A percentile compares a stretch with the other conserved stretches of the same genome.
phyloP scores from a whole-genome alignment of 768 basidiomycete genomes.

The Clavaria fumosa region DNA sequence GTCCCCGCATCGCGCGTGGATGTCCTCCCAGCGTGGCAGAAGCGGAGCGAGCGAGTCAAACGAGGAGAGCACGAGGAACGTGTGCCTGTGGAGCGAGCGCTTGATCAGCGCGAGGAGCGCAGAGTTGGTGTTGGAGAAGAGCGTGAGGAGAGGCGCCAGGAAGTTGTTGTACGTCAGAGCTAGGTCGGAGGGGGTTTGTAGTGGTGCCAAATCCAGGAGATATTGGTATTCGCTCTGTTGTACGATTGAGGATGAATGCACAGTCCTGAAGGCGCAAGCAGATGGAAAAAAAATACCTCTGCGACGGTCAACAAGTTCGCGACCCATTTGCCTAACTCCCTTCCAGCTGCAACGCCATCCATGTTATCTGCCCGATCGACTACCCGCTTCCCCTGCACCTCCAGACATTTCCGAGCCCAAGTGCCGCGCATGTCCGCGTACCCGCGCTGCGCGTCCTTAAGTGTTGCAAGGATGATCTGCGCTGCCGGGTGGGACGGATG shows the following conservation, averaged over 20 bases:
- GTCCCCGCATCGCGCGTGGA: slow-evolving; percentile 36
- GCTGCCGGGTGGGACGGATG: slow-evolving; percentile 77
- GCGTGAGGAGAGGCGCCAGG: slow-evolving; percentile 43
- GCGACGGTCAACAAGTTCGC: slow-evolving; percentile 47
- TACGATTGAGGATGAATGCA: neutral
- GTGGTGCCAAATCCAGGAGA: slow-evolving; percentile 44
- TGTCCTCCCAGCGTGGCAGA: slow-evolving; percentile 52
- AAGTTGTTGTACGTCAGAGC: slow-evolving; percentile 46
- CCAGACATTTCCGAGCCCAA: slow-evolving; percentile 64
- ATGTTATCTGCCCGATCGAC: slow-evolving; percentile 57
- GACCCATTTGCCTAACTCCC: slow-evolving; percentile 61
- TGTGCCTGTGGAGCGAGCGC: slow-evolving; percentile 60
- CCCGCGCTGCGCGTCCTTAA: slow-evolving; percentile 66
- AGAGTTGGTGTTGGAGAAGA: slow-evolving; percentile 51
- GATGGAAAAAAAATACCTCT: slow-evolving; percentile 29
- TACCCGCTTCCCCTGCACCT: slow-evolving; percentile 51
- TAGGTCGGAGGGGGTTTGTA: slow-evolving; percentile 34
- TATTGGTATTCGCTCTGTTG: slow-evolving; percentile 52
- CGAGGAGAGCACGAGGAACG: slow-evolving; percentile 63
- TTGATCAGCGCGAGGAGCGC: slow-evolving; percentile 55
- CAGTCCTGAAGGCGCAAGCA: neutral
- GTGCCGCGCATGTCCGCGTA: slow-evolving; percentile 78
- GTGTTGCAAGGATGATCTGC: slow-evolving; percentile 39
- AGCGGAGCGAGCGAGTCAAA: slow-evolving; percentile 42
- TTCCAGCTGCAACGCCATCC: slow-evolving; percentile 48